Percentiles rank a stretch among this genome's conserved stretches.
Evolutionary conservation across 2,329 filamentous ascomycete genomes (phyloP).

Genomic region (Paracoccidioides brasiliensis): DNA sequence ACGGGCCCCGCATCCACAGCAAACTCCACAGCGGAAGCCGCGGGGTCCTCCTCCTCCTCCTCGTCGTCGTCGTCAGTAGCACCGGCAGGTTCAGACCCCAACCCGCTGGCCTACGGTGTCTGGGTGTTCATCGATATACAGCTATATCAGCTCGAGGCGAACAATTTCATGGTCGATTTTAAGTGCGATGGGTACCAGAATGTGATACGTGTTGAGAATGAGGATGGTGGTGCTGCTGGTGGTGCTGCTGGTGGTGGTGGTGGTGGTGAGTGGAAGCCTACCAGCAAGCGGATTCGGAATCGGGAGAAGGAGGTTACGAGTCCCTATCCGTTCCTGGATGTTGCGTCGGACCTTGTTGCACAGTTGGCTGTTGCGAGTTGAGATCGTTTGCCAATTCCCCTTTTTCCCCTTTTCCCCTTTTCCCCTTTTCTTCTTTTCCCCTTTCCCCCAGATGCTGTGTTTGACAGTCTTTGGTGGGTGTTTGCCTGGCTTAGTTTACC

Average conservation of each 20-base stretch:
- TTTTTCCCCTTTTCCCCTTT: background rate
- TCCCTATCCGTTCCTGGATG: constrained; percentile 89
- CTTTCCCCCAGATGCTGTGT: no score
- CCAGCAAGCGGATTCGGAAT: constrained; percentile 39
- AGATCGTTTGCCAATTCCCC: background rate
- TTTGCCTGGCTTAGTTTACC: no score
- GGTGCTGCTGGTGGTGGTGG: constrained; percentile 12
- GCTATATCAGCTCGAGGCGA: constrained; percentile 83
- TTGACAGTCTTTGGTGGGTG: no score
- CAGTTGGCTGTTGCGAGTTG: constrained; percentile 73
- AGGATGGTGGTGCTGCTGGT: constrained; percentile 16
- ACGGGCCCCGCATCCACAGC: constrained; percentile 24
- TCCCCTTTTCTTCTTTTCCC: background rate
- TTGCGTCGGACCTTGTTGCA: constrained; percentile 83
- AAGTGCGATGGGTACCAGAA: constrained; percentile 97
- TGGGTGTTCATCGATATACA: constrained; percentile 94
- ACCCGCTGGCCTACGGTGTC: constrained; percentile 51
- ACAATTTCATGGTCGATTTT: constrained; percentile 94
- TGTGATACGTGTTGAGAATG: constrained; percentile 41
- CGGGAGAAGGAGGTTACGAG: constrained; percentile 93
- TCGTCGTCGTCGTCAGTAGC: no score
- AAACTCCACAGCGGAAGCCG: constrained; percentile 13
- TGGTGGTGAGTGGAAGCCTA: constrained; percentile 33
- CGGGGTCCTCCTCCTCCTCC: constrained; percentile 28
- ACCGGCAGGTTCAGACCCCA: no score